These are phyloP conservation scores for Bassia scoparia DNA, from an alignment of 148 eudicot genomes.

Conservation along the genomic window DNA sequence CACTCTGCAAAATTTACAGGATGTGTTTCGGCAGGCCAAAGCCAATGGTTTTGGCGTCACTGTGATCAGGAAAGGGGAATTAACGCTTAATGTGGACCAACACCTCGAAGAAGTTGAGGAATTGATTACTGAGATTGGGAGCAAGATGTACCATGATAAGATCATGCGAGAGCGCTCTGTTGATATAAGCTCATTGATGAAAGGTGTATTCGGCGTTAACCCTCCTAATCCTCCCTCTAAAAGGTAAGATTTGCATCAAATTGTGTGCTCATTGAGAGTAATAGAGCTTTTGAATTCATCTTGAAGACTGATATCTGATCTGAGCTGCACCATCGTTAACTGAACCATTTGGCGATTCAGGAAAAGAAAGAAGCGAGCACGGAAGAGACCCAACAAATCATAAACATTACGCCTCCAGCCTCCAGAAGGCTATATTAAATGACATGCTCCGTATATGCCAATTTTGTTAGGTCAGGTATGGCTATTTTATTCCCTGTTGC, in stretches of 20 bases:
- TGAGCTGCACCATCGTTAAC: constrained; percentile 5
- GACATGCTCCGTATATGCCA: neutral
- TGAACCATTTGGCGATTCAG: constrained; percentile 26
- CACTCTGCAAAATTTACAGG: constrained; percentile 33
- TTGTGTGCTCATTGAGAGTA: neutral
- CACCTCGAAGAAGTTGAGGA: constrained; percentile 88
- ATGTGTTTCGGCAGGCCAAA: constrained; percentile 72
- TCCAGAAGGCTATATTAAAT: constrained; percentile 4
- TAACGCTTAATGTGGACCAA: constrained; percentile 76
- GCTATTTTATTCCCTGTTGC: neutral
- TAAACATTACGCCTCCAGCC: constrained; percentile 7
- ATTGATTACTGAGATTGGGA: constrained; percentile 65
- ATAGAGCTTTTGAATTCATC: neutral
- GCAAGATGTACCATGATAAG: constrained; percentile 80
- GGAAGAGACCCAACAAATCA: constrained; percentile 39
- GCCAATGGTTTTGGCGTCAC: constrained; percentile 80
- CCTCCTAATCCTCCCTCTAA: constrained; percentile 51
- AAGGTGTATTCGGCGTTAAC: constrained; percentile 61
- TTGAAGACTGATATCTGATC: neutral
- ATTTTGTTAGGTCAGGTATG: constrained; percentile 11
- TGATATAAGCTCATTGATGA: constrained; percentile 63
- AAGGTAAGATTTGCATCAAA: constrained; percentile 38
- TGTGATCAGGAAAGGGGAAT: constrained; percentile 74
- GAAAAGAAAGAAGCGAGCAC: constrained; percentile 42
- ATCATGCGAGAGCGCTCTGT: constrained; percentile 63